These are phyloP conservation scores for Paecilomyces variotii DNA, from an alignment of 2,329 filamentous ascomycete species.

Conservation along the genomic window DNA sequence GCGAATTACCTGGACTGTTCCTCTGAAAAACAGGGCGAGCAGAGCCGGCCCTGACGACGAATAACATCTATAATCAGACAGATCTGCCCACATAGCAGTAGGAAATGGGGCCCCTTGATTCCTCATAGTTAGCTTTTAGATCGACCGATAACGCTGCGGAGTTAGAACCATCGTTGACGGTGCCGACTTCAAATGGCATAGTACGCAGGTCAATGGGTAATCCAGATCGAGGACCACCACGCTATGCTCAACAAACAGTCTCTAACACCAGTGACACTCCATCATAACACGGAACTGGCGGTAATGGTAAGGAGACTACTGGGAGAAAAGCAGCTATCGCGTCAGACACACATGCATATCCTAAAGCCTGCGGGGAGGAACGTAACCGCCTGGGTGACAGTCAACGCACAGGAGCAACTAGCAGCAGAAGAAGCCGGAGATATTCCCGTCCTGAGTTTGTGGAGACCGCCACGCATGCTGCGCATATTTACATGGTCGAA, in stretches of 20 bases:
- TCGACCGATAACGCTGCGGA: conserved; percentile 11
- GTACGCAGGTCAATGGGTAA: conserved; percentile 14
- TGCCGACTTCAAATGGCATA: conserved; percentile 12
- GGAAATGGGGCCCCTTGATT: background rate
- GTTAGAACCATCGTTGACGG: conserved; percentile 17
- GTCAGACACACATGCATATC: background rate
- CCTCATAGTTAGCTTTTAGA: background rate
- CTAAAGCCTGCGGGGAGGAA: background rate
- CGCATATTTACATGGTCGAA: background rate
- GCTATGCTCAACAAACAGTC: conserved; percentile 2
- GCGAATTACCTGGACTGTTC: background rate
- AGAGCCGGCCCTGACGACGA: background rate
- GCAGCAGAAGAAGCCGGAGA: background rate
- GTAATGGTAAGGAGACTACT: background rate
- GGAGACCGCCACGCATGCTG: background rate
- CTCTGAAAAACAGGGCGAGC: background rate
- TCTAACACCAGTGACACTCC: background rate
- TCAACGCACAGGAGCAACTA: background rate
- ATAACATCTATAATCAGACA: background rate
- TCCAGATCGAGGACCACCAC: conserved; percentile 6
- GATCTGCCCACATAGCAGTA: background rate
- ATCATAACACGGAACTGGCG: background rate
- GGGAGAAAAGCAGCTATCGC: background rate
- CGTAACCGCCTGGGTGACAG: background rate
- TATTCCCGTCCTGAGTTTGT: background rate